phyloP scores from a whole-genome alignment of 768 basidiomycete species.

The Leccinum ochraceum region DNA sequence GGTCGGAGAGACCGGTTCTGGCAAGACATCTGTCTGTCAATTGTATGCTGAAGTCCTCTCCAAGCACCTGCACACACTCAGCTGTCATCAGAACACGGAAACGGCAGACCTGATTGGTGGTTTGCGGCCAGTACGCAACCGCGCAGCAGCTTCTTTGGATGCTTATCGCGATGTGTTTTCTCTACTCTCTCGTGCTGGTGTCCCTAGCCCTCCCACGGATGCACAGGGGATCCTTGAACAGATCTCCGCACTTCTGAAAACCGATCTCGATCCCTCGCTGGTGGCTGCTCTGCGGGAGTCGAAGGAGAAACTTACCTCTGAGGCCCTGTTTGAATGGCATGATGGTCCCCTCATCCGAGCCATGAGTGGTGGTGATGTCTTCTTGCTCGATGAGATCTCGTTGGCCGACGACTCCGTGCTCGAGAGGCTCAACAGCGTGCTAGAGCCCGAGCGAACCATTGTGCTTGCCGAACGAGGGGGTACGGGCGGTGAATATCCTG shows the following conservation, averaged over 20 bases:
- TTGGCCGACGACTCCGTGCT: slow-evolving; percentile 97
- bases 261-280: slow-evolving; percentile 33
- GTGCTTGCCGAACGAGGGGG: slow-evolving; percentile 94
- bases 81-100: slow-evolving; percentile 98
- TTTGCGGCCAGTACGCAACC: slow-evolving; percentile 84
- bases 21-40: slow-evolving; percentile 97
- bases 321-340: slow-evolving; percentile 94
- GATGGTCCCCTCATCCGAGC: slow-evolving; percentile 95
- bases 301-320: slow-evolving; percentile 49
- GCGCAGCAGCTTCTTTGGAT: slow-evolving; percentile 54
- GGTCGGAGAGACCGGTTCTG: slow-evolving; percentile 96
- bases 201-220: slow-evolving; percentile 29
- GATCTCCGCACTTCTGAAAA: slow-evolving; percentile 24
- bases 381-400: slow-evolving; percentile 95
- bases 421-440: slow-evolving; percentile 93
- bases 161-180: slow-evolving; percentile 43
- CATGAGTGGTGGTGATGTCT: slow-evolving; percentile 82
- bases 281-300: slow-evolving; percentile 41
- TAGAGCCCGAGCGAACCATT: slow-evolving; percentile 87
- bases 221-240: slow-evolving; percentile 27
- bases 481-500: slow-evolving; percentile 62
- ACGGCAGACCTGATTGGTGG: slow-evolving; percentile 96
- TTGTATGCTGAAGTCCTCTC: slow-evolving; percentile 69
- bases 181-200: slow-evolving; percentile 44
- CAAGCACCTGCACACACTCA: slow-evolving; percentile 70